Conservation (phyloP, 208 protist species). For the Acanthamoeba triangularis region DNA sequence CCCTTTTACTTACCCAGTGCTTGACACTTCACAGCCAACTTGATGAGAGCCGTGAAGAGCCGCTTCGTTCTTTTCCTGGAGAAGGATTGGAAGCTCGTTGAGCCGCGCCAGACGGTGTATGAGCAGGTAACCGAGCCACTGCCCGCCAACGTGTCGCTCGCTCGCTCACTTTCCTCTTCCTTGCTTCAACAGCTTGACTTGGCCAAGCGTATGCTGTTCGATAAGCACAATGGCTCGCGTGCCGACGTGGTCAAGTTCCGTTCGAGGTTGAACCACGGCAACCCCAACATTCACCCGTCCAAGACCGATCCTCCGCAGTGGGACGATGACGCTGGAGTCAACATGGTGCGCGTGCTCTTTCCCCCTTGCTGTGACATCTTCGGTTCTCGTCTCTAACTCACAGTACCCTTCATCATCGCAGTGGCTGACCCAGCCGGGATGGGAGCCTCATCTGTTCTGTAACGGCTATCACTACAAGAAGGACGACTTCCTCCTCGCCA, state of each 20-base stretch:
- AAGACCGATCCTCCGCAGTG: slow-evolving; percentile 54
- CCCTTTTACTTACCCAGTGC: background rate
- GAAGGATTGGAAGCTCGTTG: slow-evolving; percentile 62
- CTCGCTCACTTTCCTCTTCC: background rate
- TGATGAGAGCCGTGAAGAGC: slow-evolving; percentile 51
- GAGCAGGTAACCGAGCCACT: background rate
- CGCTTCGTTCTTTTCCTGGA: slow-evolving; percentile 63
- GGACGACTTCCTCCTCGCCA: slow-evolving; percentile 6
- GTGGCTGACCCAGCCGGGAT: slow-evolving; percentile 44
- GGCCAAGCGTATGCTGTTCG: slow-evolving; percentile 21
- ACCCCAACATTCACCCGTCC: slow-evolving; percentile 53
- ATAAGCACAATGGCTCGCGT: background rate
- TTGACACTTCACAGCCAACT: background rate
- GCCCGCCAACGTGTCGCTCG: background rate
- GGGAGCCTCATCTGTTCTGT: slow-evolving; percentile 65
- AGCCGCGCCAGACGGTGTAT: background rate
- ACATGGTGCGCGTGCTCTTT: background rate
- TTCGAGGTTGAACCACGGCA: slow-evolving; percentile 46
- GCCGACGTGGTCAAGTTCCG: slow-evolving; percentile 62
- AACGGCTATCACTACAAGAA: slow-evolving; percentile 60
- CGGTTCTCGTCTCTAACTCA: no score
- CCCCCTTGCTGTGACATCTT: background rate
- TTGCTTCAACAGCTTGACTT: slow-evolving; percentile 35
- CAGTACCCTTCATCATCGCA: background rate
- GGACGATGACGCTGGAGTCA: slow-evolving; percentile 37